These are phyloP conservation scores for Cladosporium cucumerinum DNA, from an alignment of 2,329 filamentous ascomycete species.

Conservation along the genomic window DNA sequence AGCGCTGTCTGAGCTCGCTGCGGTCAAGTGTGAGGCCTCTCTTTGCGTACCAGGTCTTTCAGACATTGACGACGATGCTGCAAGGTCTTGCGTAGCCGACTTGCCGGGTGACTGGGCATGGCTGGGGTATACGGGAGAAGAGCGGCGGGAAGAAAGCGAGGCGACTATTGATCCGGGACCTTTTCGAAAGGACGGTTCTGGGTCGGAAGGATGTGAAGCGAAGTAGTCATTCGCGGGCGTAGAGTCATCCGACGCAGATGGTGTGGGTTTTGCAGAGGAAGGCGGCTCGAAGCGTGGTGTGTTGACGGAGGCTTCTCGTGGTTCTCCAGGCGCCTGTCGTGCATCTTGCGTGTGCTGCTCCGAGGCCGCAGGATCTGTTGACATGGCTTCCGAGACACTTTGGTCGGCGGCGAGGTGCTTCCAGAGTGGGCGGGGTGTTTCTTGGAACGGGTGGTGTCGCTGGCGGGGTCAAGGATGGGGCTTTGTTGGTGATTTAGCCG, in stretches of 20 bases:
- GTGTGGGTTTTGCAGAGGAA: constrained; percentile 19
- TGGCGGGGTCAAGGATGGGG: background rate
- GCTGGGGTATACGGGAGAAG: background rate
- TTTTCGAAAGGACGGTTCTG: background rate
- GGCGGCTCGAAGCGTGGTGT: constrained; percentile 43
- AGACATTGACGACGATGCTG: background rate
- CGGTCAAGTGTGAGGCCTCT: constrained; percentile 42
- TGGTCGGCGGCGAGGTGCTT: background rate
- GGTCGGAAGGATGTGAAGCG: constrained; percentile 1
- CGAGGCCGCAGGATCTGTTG: constrained; percentile 21
- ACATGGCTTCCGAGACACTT: constrained; percentile 21
- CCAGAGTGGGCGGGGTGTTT: background rate
- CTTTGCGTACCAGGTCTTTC: constrained; percentile 36
- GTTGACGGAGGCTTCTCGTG: constrained; percentile 34
- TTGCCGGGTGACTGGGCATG: constrained; percentile 4
- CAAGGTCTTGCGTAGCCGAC: background rate
- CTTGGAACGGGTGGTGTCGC: background rate
- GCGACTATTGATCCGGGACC: background rate
- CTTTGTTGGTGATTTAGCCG: constrained; percentile 24
- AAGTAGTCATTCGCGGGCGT: constrained; percentile 1
- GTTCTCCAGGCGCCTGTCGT: constrained; percentile 15
- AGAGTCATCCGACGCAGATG: constrained; percentile 3
- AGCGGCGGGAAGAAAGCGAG: constrained; percentile 5
- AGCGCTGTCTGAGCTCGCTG: constrained; percentile 38
- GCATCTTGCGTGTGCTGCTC: constrained; percentile 18